A percentile compares a stretch with the other conserved stretches of the same genome.
These are phyloP conservation scores for Lanmaoa rubissima DNA, from an alignment of 768 basidiomycete species.

Conservation along the genomic window DNA sequence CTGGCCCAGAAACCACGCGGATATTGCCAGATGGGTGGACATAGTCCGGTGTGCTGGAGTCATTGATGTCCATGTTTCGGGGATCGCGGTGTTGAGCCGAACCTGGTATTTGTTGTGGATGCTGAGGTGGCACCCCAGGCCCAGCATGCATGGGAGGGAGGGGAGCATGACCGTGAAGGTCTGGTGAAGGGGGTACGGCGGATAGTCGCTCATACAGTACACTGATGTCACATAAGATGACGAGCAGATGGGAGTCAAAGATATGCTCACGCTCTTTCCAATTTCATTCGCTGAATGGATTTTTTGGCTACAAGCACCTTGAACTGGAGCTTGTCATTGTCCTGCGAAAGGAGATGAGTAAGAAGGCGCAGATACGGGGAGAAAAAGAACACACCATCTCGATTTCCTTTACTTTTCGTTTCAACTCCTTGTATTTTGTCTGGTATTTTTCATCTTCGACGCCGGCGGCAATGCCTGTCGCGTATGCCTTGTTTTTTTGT, in stretches of 20 bases:
- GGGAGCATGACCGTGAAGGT: constrained; percentile 40
- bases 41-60: constrained; percentile 51
- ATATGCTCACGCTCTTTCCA: constrained; percentile 79
- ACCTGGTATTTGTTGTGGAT: constrained; percentile 20
- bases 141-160: constrained; percentile 35
- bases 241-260: constrained; percentile 18
- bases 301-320: constrained; percentile 78
- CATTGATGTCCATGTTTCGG: constrained; percentile 45
- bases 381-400: constrained; percentile 56
- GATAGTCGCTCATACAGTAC: constrained; percentile 79
- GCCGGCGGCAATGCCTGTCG: constrained; percentile 69
- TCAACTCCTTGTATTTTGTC: constrained; percentile 84
- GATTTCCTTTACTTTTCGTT: constrained; percentile 84
- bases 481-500: constrained; percentile 48
- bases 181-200: constrained; percentile 55
- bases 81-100: constrained; percentile 34
- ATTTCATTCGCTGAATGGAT: constrained; percentile 81
- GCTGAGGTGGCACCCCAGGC: constrained; percentile 38
- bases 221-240: constrained; percentile 38
- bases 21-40: constrained; percentile 46
- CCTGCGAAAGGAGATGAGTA: constrained; percentile 42
- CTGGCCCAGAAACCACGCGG: constrained; percentile 45
- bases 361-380: constrained; percentile 2
- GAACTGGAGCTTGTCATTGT: constrained; percentile 85
- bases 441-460: constrained; percentile 87